Evolutionary conservation across 2,329 filamentous ascomycete species (phyloP).

Genomic region (Hymenoscyphus occultus): DNA sequence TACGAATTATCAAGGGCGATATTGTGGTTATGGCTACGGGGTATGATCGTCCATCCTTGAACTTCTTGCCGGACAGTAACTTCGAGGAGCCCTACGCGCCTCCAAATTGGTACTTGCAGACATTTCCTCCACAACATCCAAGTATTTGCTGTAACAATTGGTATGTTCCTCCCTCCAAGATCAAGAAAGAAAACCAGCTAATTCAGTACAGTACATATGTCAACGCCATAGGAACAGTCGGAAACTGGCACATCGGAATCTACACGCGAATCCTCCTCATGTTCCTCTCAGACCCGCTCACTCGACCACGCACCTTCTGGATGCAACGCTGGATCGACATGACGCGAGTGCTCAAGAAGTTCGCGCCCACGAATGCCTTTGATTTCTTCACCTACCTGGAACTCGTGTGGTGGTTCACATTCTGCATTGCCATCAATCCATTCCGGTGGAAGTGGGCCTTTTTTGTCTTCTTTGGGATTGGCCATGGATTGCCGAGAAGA

Average conservation of each 20-base stretch:
- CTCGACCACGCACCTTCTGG: constrained; percentile 66
- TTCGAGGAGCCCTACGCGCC: constrained; percentile 72
- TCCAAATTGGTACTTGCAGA: constrained; percentile 86
- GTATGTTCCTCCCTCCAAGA: neutral
- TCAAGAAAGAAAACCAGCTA: constrained; percentile 6
- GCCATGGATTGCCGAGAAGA: constrained; percentile 59
- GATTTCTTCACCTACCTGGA: constrained; percentile 90
- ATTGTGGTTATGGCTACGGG: constrained; percentile 82
- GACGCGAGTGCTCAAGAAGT: constrained; percentile 67
- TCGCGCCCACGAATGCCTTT: constrained; percentile 71
- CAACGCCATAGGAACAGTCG: constrained; percentile 75
- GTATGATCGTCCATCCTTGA: constrained; percentile 69
- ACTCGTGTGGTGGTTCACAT: constrained; percentile 80
- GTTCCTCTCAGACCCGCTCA: constrained; percentile 78
- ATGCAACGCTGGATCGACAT: constrained; percentile 88
- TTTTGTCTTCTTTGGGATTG: constrained; percentile 78
- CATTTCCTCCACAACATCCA: constrained; percentile 72
- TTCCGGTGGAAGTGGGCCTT: constrained; percentile 88
- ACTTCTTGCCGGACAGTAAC: constrained; percentile 69
- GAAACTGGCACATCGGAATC: constrained; percentile 87
- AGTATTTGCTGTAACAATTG: constrained; percentile 79
- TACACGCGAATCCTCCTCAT: constrained; percentile 83
- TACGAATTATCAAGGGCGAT: constrained; percentile 66
- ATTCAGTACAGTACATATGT: constrained; percentile 58
- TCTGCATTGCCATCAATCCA: constrained; percentile 75